Percentiles rank a stretch among this genome's conserved stretches.
Conservation (phyloP, 2,329 filamentous ascomycete species). For the Ascochyta lentis region DNA sequence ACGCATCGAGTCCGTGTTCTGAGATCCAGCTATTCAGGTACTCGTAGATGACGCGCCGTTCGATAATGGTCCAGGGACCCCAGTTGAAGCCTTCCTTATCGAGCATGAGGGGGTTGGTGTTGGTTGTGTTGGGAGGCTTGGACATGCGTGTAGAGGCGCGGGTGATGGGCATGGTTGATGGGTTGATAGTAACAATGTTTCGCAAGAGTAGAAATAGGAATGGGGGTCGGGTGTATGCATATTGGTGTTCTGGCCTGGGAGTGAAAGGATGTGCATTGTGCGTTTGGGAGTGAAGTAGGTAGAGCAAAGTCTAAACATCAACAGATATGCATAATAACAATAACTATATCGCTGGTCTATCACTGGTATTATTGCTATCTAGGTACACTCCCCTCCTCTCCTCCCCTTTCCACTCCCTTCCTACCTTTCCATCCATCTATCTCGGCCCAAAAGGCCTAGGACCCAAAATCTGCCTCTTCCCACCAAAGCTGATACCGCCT, state of each 20-base stretch:
- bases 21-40: background rate
- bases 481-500: conserved; percentile 67
- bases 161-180: too few relatives aligned
- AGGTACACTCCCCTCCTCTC: too few relatives aligned
- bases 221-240: too few relatives aligned
- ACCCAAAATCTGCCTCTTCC: conserved; percentile 79
- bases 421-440: background rate
- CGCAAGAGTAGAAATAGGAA: too few relatives aligned
- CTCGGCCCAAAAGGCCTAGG: conserved; percentile 65
- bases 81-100: background rate
- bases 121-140: background rate
- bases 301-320: too few relatives aligned
- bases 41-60: background rate
- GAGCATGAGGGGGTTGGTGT: background rate
- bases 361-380: background rate
- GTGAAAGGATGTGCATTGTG: too few relatives aligned
- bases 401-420: too few relatives aligned
- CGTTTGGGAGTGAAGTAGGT: too few relatives aligned
- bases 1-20: background rate
- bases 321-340: too few relatives aligned
- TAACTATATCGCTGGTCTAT: background rate
- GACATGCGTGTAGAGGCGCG: too few relatives aligned
- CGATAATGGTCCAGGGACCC: background rate
- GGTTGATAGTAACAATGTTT: too few relatives aligned
- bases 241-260: too few relatives aligned